phyloP scores from a whole-genome alignment of 2,329 filamentous ascomycete species.

The Zymoseptoria brevis region DNA sequence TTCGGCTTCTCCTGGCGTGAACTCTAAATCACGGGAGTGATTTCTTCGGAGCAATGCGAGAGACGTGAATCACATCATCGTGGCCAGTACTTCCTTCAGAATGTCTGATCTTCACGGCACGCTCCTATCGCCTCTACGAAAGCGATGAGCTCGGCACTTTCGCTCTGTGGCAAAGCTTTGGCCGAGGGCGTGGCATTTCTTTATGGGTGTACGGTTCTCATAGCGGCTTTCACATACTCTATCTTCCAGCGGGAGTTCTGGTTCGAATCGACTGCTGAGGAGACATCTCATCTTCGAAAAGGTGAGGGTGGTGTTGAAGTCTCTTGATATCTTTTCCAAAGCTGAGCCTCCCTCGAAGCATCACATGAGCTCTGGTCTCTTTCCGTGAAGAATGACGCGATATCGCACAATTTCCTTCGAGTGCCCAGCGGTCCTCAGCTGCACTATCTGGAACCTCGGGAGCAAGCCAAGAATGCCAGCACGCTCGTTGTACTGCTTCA shows the following conservation, averaged over 20 bases:
- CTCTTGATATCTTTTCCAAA: not conserved
- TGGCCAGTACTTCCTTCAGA: not conserved
- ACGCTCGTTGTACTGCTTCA: conserved; percentile 44
- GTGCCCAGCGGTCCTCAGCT: conserved; percentile 44
- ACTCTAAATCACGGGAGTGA: not conserved
- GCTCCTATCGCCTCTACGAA: not conserved
- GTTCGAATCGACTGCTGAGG: conserved; percentile 2
- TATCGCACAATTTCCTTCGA: conserved; percentile 46
- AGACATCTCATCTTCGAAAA: conserved; percentile 1
- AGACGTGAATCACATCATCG: not conserved
- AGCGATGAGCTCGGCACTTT: not conserved
- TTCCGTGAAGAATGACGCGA: conserved; percentile 36
- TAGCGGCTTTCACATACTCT: conserved; percentile 8
- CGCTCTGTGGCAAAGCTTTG: not conserved
- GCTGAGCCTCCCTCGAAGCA: conserved; percentile 32
- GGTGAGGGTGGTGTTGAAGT: not conserved
- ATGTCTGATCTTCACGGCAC: not conserved
- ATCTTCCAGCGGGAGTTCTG: conserved; percentile 12
- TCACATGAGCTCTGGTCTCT: conserved; percentile 49
- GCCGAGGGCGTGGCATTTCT: conserved; percentile 7
- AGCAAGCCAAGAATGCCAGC: not conserved
- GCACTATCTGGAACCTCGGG: conserved; percentile 41
- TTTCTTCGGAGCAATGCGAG: not conserved
- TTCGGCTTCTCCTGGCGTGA: not conserved
- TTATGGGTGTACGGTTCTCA: conserved; percentile 11